phyloP scores from a whole-genome alignment of 345 rosid genomes.

The Ceriops tagal region DNA sequence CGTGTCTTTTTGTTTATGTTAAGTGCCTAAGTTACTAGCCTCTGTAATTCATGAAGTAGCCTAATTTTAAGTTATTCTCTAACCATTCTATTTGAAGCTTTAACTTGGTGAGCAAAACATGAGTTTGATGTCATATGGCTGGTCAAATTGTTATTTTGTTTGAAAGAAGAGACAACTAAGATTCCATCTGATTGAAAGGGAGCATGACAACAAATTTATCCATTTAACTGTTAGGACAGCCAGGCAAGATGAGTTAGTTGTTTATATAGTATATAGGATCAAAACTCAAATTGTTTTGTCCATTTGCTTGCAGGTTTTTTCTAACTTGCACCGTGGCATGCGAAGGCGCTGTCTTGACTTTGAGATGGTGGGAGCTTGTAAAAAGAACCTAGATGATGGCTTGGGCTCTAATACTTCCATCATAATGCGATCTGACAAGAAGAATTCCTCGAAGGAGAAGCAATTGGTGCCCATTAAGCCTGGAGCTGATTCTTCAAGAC shows the following conservation, averaged over 20 bases:
- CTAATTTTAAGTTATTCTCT: neutral
- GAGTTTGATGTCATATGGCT: no score
- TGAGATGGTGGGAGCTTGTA: constrained; percentile 56
- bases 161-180: no score
- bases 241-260: neutral
- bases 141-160: no score
- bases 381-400: constrained; percentile 38
- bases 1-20: neutral
- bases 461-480: constrained; percentile 43
- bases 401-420: constrained; percentile 33
- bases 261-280: no score
- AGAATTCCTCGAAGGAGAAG: constrained; percentile 21
- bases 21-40: neutral
- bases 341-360: constrained; percentile 94
- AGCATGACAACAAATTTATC: neutral
- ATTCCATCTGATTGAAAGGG: neutral
- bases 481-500: constrained; percentile 41
- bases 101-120: no score
- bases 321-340: constrained; percentile 72
- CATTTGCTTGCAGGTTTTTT: constrained; percentile 43
- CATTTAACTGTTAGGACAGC: neutral
- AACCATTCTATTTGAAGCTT: no score
- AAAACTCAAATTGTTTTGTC: constrained; percentile 5
- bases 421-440: constrained; percentile 26
- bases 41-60: neutral